Evolutionary conservation across 2,329 filamentous ascomycete species (phyloP), one percentile per base, ranked within the genome.

Genomic region (Fusarium falciforme): DNA sequence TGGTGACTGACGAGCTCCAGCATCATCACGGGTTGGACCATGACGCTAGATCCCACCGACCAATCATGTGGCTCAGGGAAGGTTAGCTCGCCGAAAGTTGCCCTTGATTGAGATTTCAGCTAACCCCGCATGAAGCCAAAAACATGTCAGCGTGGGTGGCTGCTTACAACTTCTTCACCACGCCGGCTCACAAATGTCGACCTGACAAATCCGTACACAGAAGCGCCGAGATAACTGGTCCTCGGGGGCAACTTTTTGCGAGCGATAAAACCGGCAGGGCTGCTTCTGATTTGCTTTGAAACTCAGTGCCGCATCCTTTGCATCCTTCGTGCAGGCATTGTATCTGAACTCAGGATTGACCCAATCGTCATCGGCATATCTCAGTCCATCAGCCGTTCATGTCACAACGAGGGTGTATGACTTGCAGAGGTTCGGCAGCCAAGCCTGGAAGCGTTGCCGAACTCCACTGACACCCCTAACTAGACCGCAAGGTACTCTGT

Each of bases 401-500:
- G 74, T 25, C 44, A 1, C 61, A 54, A 1, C 11, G 16, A 3
- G 74, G 71, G 3, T 76, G 74, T 42, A 61, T 67, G 12, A 76
- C 72, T 1, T 76, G 74, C 22, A 64, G 64, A 66, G 60, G 74
- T 75, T 27, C 11, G 70, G 9, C 6, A 1, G 29, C 1, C 20
- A 4, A 22, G 7, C 12, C n/a, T 3, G 0, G 1, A 9, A 8
- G 11, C 12, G 25, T 29, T 12, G 6, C 5, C 17, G 6, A 11
- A n/a, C 8, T 4, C n/a, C 22, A 20, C 64, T 76, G 14, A 74
- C 25, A 5, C 7, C 1, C 6, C 8, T 7, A 2, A 25, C 3
- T 36, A 77, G 75, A 61, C 0, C 75, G 75, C 8, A 77, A 76
- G 12, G 70, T 77, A 0, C 72, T 64, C 11, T 77, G 75, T 6